Percentiles rank a stretch among this genome's conserved stretches.
phyloP scores from a whole-genome alignment of 306 rosid genomes.

The Betula pendula region DNA sequence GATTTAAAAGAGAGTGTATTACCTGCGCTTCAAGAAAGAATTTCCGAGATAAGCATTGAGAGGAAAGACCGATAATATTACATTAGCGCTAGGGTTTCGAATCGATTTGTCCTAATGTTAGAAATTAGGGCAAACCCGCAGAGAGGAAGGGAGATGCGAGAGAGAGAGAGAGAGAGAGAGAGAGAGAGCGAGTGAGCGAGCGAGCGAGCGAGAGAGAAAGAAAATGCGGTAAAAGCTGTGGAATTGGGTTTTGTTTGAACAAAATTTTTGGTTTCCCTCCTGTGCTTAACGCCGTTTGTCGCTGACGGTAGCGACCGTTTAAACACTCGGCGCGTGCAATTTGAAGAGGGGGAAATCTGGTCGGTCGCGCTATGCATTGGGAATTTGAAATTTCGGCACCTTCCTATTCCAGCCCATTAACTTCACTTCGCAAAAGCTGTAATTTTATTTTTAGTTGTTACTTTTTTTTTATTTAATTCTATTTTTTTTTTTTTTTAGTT shows the following conservation, averaged over 20 bases:
- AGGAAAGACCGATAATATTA: background rate
- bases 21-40: conserved; percentile 11
- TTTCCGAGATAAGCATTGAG: background rate
- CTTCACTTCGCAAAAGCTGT: too few relatives aligned
- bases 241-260: conserved; percentile 25
- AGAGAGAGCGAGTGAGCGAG: background rate
- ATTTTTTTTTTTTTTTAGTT: too few relatives aligned
- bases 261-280: conserved; percentile 52
- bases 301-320: conserved; percentile 22
- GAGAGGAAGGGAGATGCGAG: background rate
- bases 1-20: background rate
- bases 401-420: background rate
- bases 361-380: background rate
- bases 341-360: background rate
- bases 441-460: too few relatives aligned
- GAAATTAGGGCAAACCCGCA: conserved; percentile 13
- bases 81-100: conserved; percentile 8
- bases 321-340: background rate
- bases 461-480: too few relatives aligned
- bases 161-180: background rate
- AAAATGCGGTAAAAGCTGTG: conserved; percentile 8
- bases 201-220: background rate
- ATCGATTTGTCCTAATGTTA: conserved; percentile 19
- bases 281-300: conserved; percentile 37
- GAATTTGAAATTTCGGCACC: background rate